Conservation (phyloP, 2,329 filamentous ascomycete species). For the Colletotrichum godetiae region DNA sequence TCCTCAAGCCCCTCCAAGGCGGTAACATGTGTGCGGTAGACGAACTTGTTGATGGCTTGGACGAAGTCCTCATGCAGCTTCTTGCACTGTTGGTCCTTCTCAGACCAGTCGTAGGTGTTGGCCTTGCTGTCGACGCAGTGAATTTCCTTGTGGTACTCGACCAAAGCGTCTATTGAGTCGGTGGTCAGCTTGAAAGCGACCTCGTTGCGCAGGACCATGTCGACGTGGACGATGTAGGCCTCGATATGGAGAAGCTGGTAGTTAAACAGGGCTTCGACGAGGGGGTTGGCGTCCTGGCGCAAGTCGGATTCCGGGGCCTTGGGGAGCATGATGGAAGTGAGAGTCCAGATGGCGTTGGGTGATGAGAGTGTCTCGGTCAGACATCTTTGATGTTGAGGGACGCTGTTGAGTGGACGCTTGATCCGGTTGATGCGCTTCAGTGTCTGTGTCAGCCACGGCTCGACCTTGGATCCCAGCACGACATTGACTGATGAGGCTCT, state of each 20-base stretch:
- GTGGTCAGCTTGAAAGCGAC: constrained; percentile 97
- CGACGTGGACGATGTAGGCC: constrained; percentile 98
- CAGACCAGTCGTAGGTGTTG: constrained; percentile 92
- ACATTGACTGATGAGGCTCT: constrained; percentile 91
- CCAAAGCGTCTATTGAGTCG: constrained; percentile 91
- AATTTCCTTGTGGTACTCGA: constrained; percentile 96
- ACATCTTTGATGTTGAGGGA: constrained; percentile 94
- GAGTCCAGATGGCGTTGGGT: constrained; percentile 90
- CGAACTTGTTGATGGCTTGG: constrained; percentile 96
- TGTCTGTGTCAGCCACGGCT: constrained; percentile 96
- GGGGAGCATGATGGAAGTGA: constrained; percentile 91
- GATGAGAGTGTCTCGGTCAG: constrained; percentile 94
- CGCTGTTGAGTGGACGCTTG: constrained; percentile 97
- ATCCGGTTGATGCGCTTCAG: constrained; percentile 96
- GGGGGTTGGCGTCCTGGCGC: constrained; percentile 81
- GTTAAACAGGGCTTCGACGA: constrained; percentile 90
- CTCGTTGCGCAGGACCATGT: constrained; percentile 98
- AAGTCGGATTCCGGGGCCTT: constrained; percentile 90
- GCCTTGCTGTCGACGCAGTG: constrained; percentile 92
- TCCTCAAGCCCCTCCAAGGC: constrained; percentile 97
- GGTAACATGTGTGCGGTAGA: constrained; percentile 88
- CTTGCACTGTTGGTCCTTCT: constrained; percentile 96
- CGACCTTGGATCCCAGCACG: constrained; percentile 89
- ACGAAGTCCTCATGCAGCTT: constrained; percentile 97
- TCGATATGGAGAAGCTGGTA: constrained; percentile 94